These are phyloP conservation scores for Phytophthora cactorum DNA, from an alignment of 352 stramenopile species.

Conservation along the genomic window DNA sequence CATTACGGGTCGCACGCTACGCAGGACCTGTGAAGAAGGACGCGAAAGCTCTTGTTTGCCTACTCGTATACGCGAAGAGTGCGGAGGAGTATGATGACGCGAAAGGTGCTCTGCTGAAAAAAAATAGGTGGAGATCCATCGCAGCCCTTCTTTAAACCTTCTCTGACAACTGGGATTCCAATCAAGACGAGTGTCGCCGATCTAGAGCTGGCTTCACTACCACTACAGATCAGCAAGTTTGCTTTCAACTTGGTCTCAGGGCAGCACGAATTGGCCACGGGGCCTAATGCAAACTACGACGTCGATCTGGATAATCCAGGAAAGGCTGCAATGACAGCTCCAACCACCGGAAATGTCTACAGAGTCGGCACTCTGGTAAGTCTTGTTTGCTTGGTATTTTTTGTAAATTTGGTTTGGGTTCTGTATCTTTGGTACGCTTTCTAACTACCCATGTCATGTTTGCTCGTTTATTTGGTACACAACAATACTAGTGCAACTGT, in stretches of 20 bases:
- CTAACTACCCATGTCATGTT: no score
- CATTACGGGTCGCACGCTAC: neutral
- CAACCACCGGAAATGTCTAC: neutral
- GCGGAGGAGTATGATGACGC: conserved; percentile 1
- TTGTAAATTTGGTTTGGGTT: neutral
- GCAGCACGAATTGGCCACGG: conserved; percentile 1
- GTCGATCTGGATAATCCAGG: neutral
- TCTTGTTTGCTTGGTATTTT: neutral
- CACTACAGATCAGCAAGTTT: neutral
- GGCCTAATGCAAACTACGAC: conserved; percentile 8
- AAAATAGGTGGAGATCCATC: neutral
- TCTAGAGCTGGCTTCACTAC: neutral
- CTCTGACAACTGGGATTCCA: conserved; percentile 14
- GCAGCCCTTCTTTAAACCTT: neutral
- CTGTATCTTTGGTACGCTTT: no score
- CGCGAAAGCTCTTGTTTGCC: conserved; percentile 2
- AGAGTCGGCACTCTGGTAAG: conserved; percentile 1
- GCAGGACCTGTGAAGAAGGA: neutral
- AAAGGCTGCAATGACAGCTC: neutral
- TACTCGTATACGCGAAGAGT: conserved; percentile 2
- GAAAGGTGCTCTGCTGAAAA: neutral
- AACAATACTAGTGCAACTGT: conserved; percentile 1
- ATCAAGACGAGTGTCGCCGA: conserved; percentile 1
- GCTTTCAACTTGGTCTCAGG: neutral
- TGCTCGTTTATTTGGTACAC: neutral